Conservation (phyloP, 257 asterid genomes). For the Leonotis leonurus region DNA sequence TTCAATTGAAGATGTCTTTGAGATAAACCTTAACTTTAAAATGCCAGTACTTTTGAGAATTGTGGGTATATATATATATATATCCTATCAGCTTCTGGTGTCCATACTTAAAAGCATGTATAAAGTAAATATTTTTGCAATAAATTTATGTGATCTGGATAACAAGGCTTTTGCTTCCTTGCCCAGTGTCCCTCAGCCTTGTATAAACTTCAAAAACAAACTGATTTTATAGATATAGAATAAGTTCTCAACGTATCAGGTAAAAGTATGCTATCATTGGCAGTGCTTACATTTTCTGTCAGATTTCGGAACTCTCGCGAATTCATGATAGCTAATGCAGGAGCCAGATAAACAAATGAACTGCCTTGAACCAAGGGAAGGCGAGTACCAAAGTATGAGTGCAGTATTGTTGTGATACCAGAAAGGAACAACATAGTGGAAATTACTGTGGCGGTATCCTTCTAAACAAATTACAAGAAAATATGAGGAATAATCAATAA, state of each 20-base stretch:
- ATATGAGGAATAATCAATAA: constrained; percentile 18
- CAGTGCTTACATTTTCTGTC: constrained; percentile 68
- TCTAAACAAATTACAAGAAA: constrained; percentile 45
- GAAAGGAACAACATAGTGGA: constrained; percentile 89
- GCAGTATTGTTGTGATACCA: constrained; percentile 78
- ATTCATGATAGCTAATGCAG: constrained; percentile 82
- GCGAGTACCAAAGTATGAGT: constrained; percentile 75
- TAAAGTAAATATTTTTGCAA: not conserved
- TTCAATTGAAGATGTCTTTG: not conserved
- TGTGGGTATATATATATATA: not conserved
- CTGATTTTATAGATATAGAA: not conserved
- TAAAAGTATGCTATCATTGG: not conserved
- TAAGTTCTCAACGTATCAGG: not conserved
- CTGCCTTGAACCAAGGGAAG: constrained; percentile 98
- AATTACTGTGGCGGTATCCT: constrained; percentile 81
- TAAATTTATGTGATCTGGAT: not conserved
- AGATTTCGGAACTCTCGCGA: constrained; percentile 86
- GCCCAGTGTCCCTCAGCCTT: not conserved
- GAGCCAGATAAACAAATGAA: constrained; percentile 91
- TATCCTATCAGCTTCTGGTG: not conserved
- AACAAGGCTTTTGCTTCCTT: not conserved
- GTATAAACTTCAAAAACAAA: not conserved
- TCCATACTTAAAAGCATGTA: not conserved
- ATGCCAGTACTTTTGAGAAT: not conserved
- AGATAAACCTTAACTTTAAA: not conserved